Conservation (phyloP, 73 alveolate species). For the Symbiodinium pilosum region DNA sequence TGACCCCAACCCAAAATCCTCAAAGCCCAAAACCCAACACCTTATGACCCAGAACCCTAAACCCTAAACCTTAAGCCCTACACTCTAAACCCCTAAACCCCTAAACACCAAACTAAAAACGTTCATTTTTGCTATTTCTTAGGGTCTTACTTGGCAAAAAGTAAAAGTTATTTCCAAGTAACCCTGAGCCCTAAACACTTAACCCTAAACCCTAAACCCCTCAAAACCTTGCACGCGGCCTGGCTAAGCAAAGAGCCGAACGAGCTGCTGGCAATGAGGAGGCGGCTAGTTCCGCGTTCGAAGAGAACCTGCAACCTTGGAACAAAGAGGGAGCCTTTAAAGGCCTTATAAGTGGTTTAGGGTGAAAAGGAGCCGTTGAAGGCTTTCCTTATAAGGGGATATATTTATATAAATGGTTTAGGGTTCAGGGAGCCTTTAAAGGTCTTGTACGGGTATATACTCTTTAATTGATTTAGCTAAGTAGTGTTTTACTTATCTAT, state of each 20-base stretch:
- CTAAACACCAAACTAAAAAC: neutral
- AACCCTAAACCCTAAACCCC: neutral
- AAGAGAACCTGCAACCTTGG: slow-evolving; percentile 60
- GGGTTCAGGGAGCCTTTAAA: too few relatives aligned
- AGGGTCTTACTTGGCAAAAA: neutral
- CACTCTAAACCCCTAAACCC: neutral
- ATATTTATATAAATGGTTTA: too few relatives aligned
- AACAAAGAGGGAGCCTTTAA: too few relatives aligned
- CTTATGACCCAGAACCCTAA: neutral
- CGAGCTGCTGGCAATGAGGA: slow-evolving; percentile 49
- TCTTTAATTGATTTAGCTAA: too few relatives aligned
- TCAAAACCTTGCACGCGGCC: neutral
- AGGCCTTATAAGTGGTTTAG: too few relatives aligned
- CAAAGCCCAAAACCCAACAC: neutral
- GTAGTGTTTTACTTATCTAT: too few relatives aligned
- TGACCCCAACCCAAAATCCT: too few relatives aligned
- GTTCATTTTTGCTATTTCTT: neutral
- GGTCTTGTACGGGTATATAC: too few relatives aligned
- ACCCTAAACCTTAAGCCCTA: neutral
- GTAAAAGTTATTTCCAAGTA: neutral
- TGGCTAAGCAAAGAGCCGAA: neutral
- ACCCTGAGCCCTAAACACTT: neutral
- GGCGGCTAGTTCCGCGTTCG: slow-evolving; percentile 74
- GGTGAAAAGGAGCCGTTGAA: too few relatives aligned
- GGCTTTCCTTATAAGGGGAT: too few relatives aligned